Evolutionary conservation across 768 basidiomycete genomes (phyloP).

Genomic region (Hericium erinaceus): DNA sequence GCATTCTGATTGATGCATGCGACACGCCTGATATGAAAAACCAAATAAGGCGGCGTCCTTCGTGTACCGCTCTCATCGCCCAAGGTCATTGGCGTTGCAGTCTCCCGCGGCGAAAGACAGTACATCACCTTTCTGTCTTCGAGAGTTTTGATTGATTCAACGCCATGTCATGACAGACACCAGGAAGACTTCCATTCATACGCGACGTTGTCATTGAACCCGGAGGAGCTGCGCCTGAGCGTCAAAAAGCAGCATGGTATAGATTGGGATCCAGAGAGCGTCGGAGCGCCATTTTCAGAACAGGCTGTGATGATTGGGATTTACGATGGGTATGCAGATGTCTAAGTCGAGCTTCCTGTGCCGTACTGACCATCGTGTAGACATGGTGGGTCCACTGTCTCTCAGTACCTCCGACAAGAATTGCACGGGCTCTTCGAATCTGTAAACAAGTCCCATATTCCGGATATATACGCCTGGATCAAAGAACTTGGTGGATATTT

Average conservation of each 20-base stretch:
- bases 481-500: conserved; percentile 86
- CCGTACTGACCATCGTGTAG: conserved; percentile 28
- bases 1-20: background rate
- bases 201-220: conserved; percentile 64
- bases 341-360: background rate
- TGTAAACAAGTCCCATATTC: conserved; percentile 59
- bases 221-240: conserved; percentile 59
- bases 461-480: conserved; percentile 68
- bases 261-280: conserved; percentile 61
- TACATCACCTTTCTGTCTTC: conserved; percentile 20
- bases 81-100: conserved; percentile 68
- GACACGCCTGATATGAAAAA: conserved; percentile 3
- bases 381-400: conserved; percentile 87
- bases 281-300: conserved; percentile 47
- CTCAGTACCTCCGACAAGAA: conserved; percentile 78
- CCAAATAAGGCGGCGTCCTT: conserved; percentile 42
- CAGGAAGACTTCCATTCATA: conserved; percentile 86
- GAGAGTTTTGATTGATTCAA: conserved; percentile 3
- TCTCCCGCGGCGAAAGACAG: conserved; percentile 70
- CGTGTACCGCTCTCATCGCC: conserved; percentile 68
- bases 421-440: conserved; percentile 80
- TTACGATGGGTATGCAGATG: conserved; percentile 71
- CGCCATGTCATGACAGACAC: conserved; percentile 38
- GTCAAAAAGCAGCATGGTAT: conserved; percentile 52
- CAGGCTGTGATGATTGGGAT: conserved; percentile 85